These are phyloP conservation scores for Chalciporus piperatus DNA, from an alignment of 768 basidiomycete species.

Conservation along the genomic window DNA sequence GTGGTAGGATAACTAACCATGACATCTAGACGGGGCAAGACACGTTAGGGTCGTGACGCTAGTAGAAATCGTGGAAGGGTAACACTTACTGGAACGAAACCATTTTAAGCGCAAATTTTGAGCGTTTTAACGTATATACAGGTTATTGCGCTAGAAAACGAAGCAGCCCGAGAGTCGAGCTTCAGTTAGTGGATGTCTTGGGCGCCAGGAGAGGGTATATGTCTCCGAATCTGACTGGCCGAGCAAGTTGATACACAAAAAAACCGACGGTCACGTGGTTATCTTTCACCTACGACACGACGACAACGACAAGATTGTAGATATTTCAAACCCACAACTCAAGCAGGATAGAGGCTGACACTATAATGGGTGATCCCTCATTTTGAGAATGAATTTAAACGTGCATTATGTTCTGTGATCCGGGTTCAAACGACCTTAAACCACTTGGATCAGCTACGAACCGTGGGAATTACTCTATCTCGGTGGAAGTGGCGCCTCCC, in stretches of 20 bases:
- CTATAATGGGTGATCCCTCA: too few relatives aligned
- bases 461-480: too few relatives aligned
- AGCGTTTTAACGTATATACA: not conserved
- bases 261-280: not conserved
- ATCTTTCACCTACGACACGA: too few relatives aligned
- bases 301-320: too few relatives aligned
- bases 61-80: not conserved
- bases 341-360: too few relatives aligned
- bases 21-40: constrained; percentile 50
- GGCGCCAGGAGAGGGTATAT: not conserved
- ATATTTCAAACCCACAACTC: too few relatives aligned
- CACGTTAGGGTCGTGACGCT: not conserved
- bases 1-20: constrained; percentile 43
- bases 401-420: too few relatives aligned
- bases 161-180: not conserved
- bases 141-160: not conserved
- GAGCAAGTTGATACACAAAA: not conserved
- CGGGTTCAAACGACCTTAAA: too few relatives aligned
- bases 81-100: constrained; percentile 69
- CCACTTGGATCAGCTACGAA: too few relatives aligned
- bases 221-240: too few relatives aligned
- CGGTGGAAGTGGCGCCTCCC: too few relatives aligned
- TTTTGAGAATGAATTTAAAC: too few relatives aligned
- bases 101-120: constrained; percentile 37
- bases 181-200: not conserved